Evolutionary conservation across 2,329 filamentous ascomycete genomes (phyloP), one percentile per base, ranked within the genome.

Genomic region (Monosporascus sp.): DNA sequence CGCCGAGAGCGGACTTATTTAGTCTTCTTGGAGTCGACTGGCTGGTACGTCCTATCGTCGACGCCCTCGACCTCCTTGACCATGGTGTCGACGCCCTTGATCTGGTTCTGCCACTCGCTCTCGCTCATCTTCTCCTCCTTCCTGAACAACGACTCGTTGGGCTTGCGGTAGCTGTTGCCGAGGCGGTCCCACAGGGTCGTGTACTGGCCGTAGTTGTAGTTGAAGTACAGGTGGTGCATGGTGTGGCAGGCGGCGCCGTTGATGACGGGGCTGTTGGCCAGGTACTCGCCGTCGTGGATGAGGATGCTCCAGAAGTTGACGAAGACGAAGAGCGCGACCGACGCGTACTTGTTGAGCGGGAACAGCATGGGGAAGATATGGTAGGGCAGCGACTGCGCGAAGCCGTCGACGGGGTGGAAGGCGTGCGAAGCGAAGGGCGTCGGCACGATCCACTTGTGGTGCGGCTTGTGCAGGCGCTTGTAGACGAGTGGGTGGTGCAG

Each of bases 391-490:
- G 88, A 89, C 76, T 97, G 93, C 11, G 85, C 81, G 74, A 87
- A 97, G 66, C 93, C 93, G 67, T 97, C 93, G 50, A 97, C 70
- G 1, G 93, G 92, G 76, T 97, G 91, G 81, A 97, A 97, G 54
- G 93, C 93, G 68, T 96, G 89, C 62, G 87, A 91, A 43, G 93
- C 92, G 70, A 84, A 97, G 0, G 93, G 93, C 3, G 90, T 96
- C 3, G 93, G 93, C 90, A 97, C 95, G 74, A 97, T 97, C 93
- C 93, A 97, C 78, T 96, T 97, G 85, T 97, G 93, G 74, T 97
- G 93, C 60, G 91, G 87, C 83, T 97, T 97, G 82, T 97, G 93
- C 49, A 97, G 80, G 61, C 78, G 78, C 77, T 92, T 95, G 82
- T 97, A 97, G 62, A 94, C 69, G 47, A 73, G 62, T 7, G 86